Conservation (phyloP, 495 filamentous ascomycete species). For the Hypoxylon intermedium region DNA sequence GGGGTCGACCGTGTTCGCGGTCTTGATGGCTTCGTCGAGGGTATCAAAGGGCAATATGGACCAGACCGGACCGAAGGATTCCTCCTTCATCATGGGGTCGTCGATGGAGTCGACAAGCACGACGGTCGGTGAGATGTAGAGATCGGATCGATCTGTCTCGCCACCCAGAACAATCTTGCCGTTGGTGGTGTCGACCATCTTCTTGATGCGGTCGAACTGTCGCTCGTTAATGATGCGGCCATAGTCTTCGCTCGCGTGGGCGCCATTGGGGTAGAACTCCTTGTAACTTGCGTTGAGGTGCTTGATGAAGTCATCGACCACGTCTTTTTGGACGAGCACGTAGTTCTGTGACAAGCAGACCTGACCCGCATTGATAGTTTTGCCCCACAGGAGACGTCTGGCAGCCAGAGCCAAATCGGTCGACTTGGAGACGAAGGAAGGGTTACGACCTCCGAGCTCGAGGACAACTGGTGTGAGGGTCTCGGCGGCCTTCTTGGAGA, state of each 20-base stretch:
- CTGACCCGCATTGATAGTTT: constrained; percentile 84
- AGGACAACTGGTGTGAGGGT: constrained; percentile 86
- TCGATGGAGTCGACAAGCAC: constrained; percentile 75
- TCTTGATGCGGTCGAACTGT: constrained; percentile 84
- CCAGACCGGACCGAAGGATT: constrained; percentile 90
- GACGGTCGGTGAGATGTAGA: constrained; percentile 86
- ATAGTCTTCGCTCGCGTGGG: constrained; percentile 75
- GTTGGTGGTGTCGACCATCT: constrained; percentile 79
- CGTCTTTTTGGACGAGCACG: constrained; percentile 75
- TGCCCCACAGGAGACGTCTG: constrained; percentile 84
- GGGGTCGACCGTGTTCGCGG: constrained; percentile 75
- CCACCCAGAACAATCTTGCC: constrained; percentile 90
- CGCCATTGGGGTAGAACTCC: constrained; percentile 86
- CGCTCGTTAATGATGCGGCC: constrained; percentile 77
- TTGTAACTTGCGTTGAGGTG: constrained; percentile 73
- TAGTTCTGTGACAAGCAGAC: constrained; percentile 92
- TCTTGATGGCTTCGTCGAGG: constrained; percentile 79
- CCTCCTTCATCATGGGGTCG: constrained; percentile 78
- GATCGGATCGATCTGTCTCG: constrained; percentile 74
- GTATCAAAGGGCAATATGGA: constrained; percentile 75
- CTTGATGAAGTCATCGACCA: constrained; percentile 74
- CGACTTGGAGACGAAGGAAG: constrained; percentile 84
- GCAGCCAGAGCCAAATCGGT: constrained; percentile 84
- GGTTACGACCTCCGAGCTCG: constrained; percentile 91
- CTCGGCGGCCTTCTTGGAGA: constrained; percentile 90